Base-by-base conservation (phyloP, 2,329 filamentous ascomycete species). In the Pseudocercospora macadamiae region DNA sequence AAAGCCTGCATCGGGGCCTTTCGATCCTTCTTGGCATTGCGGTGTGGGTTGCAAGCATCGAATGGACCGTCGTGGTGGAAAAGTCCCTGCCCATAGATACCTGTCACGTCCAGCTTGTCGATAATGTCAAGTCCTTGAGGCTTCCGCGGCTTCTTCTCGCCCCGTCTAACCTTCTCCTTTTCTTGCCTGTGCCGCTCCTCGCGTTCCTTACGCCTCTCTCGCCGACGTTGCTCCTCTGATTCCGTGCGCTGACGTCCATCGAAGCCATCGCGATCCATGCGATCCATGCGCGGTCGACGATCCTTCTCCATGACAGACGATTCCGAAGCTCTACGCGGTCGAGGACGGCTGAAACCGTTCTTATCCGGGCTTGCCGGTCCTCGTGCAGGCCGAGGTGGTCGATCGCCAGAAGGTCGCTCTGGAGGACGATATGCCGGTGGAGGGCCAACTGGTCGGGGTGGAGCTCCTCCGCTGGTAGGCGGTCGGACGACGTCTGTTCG, bases 41-140 rank as follows among this genome's bases (percentile, higher is more conserved):
- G 90, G 74, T 96, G 90, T 3, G 95, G 92, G 74, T 96, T 96
- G 74, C 95, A 90, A 18, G 95, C 95, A 75, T 99, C 95, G 70
- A 97, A 99, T 3, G 95, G 95, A 0, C 95, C 95, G 70, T 97
- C 95, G 71, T 99, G 95, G 70, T 99, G 95, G 77, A 97, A 96
- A 66, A 96, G 92, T 76, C 93, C 93, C 69, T 89, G 91, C 57
- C 95, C 93, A 72, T 96, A 97, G 67, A 97, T 96, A 74, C 93
- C 93, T 3, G 93, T 97, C 63, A 95, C 93, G 78, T 97, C 95
- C 65, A 99, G 81, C 74, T 97, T 93, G 78, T 99, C 95, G 70
- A 99, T 97, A 45, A 97, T 84, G 73, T 99, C 95, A 64, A 97
- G 75, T 28, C 82, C 77, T 51, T 77, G 73, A 12, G 78, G 78